Evolutionary conservation across 345 rosid species (phyloP).

Genomic region (Hibiscus syriacus): DNA sequence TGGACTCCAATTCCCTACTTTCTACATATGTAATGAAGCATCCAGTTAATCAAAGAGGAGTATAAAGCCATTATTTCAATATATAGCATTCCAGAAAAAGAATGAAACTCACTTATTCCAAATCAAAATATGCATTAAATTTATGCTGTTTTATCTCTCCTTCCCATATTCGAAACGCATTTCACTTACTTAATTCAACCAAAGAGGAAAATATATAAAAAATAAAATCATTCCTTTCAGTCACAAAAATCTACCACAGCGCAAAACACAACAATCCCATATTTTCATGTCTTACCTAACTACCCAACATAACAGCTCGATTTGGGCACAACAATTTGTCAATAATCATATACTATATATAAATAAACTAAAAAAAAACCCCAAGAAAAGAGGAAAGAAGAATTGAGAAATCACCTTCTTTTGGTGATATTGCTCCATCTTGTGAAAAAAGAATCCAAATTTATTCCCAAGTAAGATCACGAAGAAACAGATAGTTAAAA

Average conservation of each 20-base stretch:
- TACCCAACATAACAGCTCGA: background rate
- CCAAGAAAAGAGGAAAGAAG: background rate
- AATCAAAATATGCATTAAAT: constrained; percentile 4
- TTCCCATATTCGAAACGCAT: background rate
- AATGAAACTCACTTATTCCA: too few relatives aligned
- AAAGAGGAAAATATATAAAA: constrained; percentile 4
- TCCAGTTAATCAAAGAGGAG: background rate
- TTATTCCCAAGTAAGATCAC: background rate
- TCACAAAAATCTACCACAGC: background rate
- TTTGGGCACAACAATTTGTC: background rate
- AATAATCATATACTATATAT: background rate
- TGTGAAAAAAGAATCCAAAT: background rate
- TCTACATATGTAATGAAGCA: background rate
- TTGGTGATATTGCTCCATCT: constrained; percentile 70
- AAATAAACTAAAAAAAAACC: background rate
- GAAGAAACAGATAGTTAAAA: background rate
- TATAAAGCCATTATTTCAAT: background rate
- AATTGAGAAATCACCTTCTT: constrained; percentile 48
- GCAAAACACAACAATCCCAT: background rate
- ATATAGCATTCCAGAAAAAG: too few relatives aligned
- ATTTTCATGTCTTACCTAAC: background rate
- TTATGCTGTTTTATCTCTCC: constrained; percentile 2
- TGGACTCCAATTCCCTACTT: background rate
- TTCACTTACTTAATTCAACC: constrained; percentile 1
- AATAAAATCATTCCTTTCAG: background rate